Conservation (phyloP, 2,329 filamentous ascomycete species). For the Tolypocladium tundrense region DNA sequence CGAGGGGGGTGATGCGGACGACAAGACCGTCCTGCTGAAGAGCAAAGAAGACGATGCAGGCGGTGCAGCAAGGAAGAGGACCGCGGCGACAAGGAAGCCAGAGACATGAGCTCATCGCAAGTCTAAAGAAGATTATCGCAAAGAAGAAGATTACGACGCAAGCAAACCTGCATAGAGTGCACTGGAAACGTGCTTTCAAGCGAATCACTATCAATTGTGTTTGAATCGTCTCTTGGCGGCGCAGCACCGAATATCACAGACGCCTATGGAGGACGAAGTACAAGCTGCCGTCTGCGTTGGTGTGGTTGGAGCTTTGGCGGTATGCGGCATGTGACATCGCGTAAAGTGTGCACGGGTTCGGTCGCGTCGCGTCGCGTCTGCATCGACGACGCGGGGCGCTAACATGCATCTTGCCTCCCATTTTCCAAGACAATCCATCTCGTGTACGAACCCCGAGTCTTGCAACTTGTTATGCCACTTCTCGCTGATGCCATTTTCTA, state of each 20-base stretch:
- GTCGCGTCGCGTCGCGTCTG: conserved; percentile 5
- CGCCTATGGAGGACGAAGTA: too few relatives aligned
- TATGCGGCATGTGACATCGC: conserved; percentile 5
- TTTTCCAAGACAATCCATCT: background rate
- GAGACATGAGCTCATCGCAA: background rate
- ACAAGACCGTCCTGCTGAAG: background rate
- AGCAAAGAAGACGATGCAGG: background rate
- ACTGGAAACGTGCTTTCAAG: background rate
- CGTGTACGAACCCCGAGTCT: background rate
- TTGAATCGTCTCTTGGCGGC: background rate
- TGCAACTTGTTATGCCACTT: background rate
- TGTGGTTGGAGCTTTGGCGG: background rate
- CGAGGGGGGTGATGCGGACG: conserved; percentile 9
- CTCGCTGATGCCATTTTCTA: background rate
- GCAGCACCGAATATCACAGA: background rate
- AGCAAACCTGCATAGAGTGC: background rate
- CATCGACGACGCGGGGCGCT: background rate
- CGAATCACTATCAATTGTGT: background rate
- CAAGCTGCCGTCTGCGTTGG: background rate
- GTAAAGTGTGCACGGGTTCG: conserved; percentile 3
- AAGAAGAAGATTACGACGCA: background rate
- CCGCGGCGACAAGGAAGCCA: conserved; percentile 2
- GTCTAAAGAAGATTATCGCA: background rate
- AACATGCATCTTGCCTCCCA: background rate
- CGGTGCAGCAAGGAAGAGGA: conserved; percentile 15